Conservation (phyloP, 2,329 filamentous ascomycete species). For the Pezicula rhizophila region DNA sequence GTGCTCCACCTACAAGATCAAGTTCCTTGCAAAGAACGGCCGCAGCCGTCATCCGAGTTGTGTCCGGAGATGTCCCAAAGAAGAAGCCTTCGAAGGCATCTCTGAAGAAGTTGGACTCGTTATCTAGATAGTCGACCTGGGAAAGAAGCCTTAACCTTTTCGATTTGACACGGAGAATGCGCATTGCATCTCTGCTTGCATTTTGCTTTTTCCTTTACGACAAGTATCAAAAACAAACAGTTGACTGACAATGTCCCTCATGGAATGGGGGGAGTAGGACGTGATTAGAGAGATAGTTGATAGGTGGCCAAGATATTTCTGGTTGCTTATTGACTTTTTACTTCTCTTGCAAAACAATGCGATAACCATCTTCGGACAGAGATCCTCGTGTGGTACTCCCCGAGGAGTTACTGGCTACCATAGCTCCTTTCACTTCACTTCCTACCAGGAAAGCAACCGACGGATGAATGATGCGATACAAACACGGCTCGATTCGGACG, state of each 20-base stretch:
- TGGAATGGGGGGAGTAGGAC: conserved; percentile 20
- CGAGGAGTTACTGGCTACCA: not conserved
- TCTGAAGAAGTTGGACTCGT: too few relatives aligned
- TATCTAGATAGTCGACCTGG: too few relatives aligned
- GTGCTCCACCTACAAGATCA: too few relatives aligned
- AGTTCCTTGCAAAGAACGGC: too few relatives aligned
- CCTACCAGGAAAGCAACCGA: not conserved
- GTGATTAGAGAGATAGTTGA: conserved; percentile 18
- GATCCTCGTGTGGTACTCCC: conserved; percentile 1
- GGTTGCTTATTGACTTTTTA: conserved; percentile 9
- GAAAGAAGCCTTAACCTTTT: conserved; percentile 1
- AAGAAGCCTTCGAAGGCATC: too few relatives aligned
- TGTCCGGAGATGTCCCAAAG: too few relatives aligned
- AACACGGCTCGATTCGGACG: too few relatives aligned
- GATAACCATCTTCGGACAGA: conserved; percentile 6
- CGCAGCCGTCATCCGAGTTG: too few relatives aligned
- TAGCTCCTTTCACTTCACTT: not conserved
- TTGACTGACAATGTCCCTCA: conserved; percentile 18
- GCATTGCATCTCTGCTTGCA: not conserved
- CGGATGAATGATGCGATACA: not conserved
- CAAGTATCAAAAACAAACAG: conserved; percentile 7
- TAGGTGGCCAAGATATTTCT: conserved; percentile 9
- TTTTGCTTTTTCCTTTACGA: conserved; percentile 5
- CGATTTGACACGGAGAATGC: conserved; percentile 3
- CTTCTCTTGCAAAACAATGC: conserved; percentile 6